phyloP scores from a whole-genome alignment of 371 early-diverging fungal species.

The Fennellomyces sp. region DNA sequence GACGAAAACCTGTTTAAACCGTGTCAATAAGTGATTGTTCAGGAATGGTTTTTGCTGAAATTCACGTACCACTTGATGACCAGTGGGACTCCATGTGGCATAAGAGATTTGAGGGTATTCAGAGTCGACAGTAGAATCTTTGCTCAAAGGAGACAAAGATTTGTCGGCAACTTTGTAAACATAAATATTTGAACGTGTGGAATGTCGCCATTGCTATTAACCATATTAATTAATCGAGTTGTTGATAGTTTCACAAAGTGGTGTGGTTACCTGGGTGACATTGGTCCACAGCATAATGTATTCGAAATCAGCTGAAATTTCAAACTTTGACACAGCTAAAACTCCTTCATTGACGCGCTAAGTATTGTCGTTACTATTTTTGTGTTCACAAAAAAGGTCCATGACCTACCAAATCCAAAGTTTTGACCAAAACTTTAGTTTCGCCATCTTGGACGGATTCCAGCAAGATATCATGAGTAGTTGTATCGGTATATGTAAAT shows the following conservation, averaged over 20 bases:
- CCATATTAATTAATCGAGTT: background rate
- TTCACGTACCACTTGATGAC: slow-evolving; percentile 69
- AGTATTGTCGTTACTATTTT: background rate
- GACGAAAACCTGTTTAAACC: slow-evolving; percentile 70
- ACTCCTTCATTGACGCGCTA: slow-evolving; percentile 21
- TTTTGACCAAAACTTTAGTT: slow-evolving; percentile 30
- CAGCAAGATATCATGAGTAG: slow-evolving; percentile 47
- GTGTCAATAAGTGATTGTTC: background rate
- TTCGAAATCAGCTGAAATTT: slow-evolving; percentile 78
- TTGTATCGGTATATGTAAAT: slow-evolving; percentile 45
- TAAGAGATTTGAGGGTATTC: slow-evolving; percentile 51
- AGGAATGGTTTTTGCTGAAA: too few species aligned
- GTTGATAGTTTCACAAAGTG: background rate
- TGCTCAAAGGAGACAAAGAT: slow-evolving; percentile 61
- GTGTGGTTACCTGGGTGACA: slow-evolving; percentile 41
- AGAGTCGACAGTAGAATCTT: slow-evolving; percentile 27
- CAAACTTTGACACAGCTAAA: slow-evolving; percentile 41
- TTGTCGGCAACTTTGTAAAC: slow-evolving; percentile 69
- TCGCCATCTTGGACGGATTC: slow-evolving; percentile 34
- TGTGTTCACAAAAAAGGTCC: background rate
- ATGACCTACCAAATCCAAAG: slow-evolving; percentile 33
- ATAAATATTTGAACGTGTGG: slow-evolving; percentile 77
- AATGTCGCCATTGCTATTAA: slow-evolving; percentile 87
- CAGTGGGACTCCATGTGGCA: slow-evolving; percentile 82
- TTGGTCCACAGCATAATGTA: slow-evolving; percentile 76